Conservation (phyloP, 352 stramenopile genomes). For the Pythium dissotocum region DNA sequence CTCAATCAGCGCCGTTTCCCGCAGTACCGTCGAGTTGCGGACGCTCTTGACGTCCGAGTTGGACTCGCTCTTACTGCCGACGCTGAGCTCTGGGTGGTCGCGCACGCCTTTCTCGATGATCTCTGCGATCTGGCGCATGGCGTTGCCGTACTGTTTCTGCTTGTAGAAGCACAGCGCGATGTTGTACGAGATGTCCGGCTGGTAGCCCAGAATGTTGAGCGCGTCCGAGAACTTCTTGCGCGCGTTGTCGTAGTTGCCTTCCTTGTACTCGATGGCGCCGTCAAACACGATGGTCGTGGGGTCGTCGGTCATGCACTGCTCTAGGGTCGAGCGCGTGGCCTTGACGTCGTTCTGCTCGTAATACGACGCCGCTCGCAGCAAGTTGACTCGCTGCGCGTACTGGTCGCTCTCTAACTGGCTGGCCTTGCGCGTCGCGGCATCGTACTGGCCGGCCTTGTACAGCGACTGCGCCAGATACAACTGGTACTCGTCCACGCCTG, state of each 20-base stretch:
- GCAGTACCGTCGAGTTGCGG: slow-evolving; percentile 91
- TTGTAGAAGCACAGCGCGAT: slow-evolving; percentile 95
- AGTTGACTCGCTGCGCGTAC: slow-evolving; percentile 80
- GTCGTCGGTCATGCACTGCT: slow-evolving; percentile 92
- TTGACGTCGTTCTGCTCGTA: slow-evolving; percentile 96
- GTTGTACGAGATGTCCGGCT: slow-evolving; percentile 94
- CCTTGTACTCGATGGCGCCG: slow-evolving; percentile 83
- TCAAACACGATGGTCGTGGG: slow-evolving; percentile 90
- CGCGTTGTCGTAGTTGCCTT: slow-evolving; percentile 88
- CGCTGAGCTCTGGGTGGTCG: slow-evolving; percentile 92
- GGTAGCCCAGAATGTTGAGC: slow-evolving; percentile 92
- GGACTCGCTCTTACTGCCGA: slow-evolving; percentile 90
- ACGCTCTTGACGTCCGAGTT: slow-evolving; percentile 89
- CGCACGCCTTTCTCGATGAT: slow-evolving; percentile 93
- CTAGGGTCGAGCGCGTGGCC: slow-evolving; percentile 88
- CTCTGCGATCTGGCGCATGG: slow-evolving; percentile 91
- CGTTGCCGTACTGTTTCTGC: slow-evolving; percentile 90
- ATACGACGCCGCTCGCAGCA: slow-evolving; percentile 92
- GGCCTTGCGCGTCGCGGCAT: slow-evolving; percentile 73
- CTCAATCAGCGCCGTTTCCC: slow-evolving; percentile 93
- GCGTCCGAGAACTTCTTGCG: slow-evolving; percentile 92
- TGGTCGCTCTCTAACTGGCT: slow-evolving; percentile 87
- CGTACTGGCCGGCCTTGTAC: slow-evolving; percentile 90
- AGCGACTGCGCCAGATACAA: slow-evolving; percentile 95
- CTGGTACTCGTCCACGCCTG: slow-evolving; percentile 95